Evolutionary conservation across 805 yeast species (phyloP).

Genomic region (Ogataea glucozyma): DNA sequence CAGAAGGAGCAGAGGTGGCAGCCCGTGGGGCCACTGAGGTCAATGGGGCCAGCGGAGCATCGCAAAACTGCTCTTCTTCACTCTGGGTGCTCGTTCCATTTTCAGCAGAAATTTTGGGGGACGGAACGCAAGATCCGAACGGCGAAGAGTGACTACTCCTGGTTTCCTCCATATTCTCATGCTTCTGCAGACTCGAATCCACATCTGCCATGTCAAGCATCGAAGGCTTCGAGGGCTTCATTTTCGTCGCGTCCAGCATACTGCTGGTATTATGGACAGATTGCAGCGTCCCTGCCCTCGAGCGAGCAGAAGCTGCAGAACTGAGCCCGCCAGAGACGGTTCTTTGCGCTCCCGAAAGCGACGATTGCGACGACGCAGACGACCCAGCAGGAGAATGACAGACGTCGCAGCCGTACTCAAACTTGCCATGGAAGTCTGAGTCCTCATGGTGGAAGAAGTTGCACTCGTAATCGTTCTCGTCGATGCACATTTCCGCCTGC

Average conservation of each 20-base stretch:
- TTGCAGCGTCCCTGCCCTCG: constrained; percentile 15
- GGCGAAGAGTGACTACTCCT: constrained; percentile 1
- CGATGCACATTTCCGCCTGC: constrained; percentile 61
- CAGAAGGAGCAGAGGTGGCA: not conserved
- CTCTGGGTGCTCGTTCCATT: constrained; percentile 3
- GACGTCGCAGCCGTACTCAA: constrained; percentile 23
- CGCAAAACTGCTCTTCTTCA: constrained; percentile 8
- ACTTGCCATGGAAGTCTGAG: constrained; percentile 20
- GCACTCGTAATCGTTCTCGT: constrained; percentile 42
- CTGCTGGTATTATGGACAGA: constrained; percentile 13
- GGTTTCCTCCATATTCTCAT: constrained; percentile 4
- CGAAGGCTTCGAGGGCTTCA: constrained; percentile 13
- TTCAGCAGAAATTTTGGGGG: constrained; percentile 5
- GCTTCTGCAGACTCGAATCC: constrained; percentile 9
- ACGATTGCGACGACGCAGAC: constrained; percentile 16
- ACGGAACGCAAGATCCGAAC: constrained; percentile 4
- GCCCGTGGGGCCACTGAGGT: not conserved
- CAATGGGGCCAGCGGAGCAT: constrained; percentile 8
- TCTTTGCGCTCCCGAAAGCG: constrained; percentile 5
- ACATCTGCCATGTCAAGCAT: constrained; percentile 16
- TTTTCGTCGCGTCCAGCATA: constrained; percentile 18
- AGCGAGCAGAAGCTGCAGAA: constrained; percentile 20
- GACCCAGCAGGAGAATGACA: constrained; percentile 6
- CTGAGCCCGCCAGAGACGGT: constrained; percentile 12
- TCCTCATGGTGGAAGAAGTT: constrained; percentile 26